These are phyloP conservation scores for Coccomyxa sp. DNA, from an alignment of 139 green algal genomes.

Conservation along the genomic window DNA sequence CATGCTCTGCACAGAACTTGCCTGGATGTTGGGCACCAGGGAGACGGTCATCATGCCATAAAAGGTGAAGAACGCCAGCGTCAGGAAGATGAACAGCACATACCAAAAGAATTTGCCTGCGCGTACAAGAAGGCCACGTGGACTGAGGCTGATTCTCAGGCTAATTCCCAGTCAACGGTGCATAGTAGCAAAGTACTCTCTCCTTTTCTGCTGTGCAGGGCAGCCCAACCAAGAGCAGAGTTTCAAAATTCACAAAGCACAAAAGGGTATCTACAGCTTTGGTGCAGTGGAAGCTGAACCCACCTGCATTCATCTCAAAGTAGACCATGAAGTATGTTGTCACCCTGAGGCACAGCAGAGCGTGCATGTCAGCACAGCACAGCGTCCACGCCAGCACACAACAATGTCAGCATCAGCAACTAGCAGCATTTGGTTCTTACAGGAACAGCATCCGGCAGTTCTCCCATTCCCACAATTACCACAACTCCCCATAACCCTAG, in stretches of 20 bases:
- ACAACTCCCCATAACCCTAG: too few species aligned
- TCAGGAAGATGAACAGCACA: conserved; percentile 28
- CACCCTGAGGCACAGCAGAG: not conserved
- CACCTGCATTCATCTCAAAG: conserved; percentile 25
- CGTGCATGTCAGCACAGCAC: too few species aligned
- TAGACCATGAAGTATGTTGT: conserved; percentile 34
- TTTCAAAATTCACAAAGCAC: not conserved
- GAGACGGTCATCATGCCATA: conserved; percentile 40
- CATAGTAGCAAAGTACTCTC: not conserved
- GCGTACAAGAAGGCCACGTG: not conserved
- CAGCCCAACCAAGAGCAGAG: not conserved
- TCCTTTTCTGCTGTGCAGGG: not conserved
- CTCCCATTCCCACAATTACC: too few species aligned
- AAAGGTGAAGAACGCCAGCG: conserved; percentile 27
- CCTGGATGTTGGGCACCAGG: conserved; percentile 18
- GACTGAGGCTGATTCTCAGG: not conserved
- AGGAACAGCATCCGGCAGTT: too few species aligned
- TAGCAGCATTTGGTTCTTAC: too few species aligned
- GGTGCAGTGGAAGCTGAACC: not conserved
- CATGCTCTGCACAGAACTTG: not conserved
- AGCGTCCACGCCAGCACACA: too few species aligned
- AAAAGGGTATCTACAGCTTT: not conserved
- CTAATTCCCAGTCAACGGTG: not conserved
- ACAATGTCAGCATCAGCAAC: too few species aligned
- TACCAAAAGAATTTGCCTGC: conserved; percentile 25